phyloP scores from a whole-genome alignment of 805 yeast genomes.

The Metschnikowia baotianmanensis region DNA sequence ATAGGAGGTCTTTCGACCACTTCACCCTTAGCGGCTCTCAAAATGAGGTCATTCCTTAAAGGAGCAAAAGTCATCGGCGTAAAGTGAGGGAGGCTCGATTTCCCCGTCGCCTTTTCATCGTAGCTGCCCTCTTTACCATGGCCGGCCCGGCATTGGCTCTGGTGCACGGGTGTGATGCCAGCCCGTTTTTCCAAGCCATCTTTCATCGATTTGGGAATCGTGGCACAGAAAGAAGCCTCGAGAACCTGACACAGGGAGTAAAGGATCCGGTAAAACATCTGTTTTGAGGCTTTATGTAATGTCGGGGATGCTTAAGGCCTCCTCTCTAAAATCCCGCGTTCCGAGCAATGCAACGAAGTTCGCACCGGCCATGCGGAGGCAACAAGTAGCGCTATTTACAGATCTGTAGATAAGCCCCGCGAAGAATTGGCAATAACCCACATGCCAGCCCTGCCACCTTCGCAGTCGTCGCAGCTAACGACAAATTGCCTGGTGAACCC shows the following conservation, averaged over 20 bases:
- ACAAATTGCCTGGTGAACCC: neutral
- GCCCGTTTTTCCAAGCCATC: slow-evolving; percentile 1
- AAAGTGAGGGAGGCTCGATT: neutral
- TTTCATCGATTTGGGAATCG: slow-evolving; percentile 7
- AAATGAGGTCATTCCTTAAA: slow-evolving; percentile 82
- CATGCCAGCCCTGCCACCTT: slow-evolving; percentile 1
- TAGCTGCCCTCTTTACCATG: neutral
- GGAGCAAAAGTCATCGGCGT: slow-evolving; percentile 59
- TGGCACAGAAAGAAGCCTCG: slow-evolving; percentile 9
- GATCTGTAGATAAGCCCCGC: slow-evolving; percentile 11
- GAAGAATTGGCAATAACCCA: no score
- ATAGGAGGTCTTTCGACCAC: slow-evolving; percentile 94
- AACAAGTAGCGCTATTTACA: neutral
- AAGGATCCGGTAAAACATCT: neutral
- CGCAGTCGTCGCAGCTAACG: slow-evolving; percentile 1
- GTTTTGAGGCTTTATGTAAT: no score
- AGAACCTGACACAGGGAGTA: neutral
- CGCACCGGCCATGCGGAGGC: neutral
- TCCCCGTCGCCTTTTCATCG: slow-evolving; percentile 2
- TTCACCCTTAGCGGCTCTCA: slow-evolving; percentile 90
- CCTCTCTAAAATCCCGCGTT: neutral
- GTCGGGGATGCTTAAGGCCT: no score
- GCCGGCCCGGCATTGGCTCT: neutral
- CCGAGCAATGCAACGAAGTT: neutral
- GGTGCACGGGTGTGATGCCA: slow-evolving; percentile 13